Base-by-base conservation (phyloP, 306 rosid species). In the Abrus precatorius region DNA sequence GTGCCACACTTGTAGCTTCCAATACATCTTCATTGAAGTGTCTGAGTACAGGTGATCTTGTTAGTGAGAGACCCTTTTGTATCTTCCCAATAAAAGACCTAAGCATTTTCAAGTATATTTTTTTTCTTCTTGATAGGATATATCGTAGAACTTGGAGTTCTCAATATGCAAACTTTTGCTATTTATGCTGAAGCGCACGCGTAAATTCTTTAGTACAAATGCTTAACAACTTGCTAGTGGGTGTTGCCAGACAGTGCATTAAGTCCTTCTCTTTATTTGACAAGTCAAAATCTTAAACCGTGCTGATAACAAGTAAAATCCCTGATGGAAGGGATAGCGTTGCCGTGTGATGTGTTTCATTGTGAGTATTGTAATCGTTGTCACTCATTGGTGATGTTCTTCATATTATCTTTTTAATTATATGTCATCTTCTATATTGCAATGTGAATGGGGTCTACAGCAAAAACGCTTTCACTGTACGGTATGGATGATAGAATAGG, bases 21-120 rank as follows among this genome's bases (percentile, higher is more conserved):
- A 36, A 2, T 36, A 36, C 40, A 36, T 36, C 40, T 36, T 36
- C 40, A 36, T 36, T 36, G 3, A 36, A 36, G 40, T 36, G 40
- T 36, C 40, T 36, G 2, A 36, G 2, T 36, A 20, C 20, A 20
- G 20, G 20, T 20, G 20, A 20, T 20, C 20, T 20, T 20, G 20
- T 45, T 13, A 67, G 62, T 41, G 90, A 75, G 41, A 91, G 44
- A 54, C 86, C 86, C 85, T 77, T 88, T 20, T 84, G 86, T 11
- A 91, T 80, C 84, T 79, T 85, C 30, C 65, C 65, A 38, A 68
- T 76, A 13, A 87, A 47, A 32, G 83, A 79, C 72, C 74, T 68
- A 47, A 83, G 72, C 89, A 71, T 88, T 78, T 69, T 71, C 13
- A 70, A 33, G 20, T 20, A 20, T 20, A 20, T 20, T 20, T 10